Evolutionary conservation across 768 basidiomycete species (phyloP), one percentile per base, ranked within the genome.

Genomic region (Tricholoma sp.): DNA sequence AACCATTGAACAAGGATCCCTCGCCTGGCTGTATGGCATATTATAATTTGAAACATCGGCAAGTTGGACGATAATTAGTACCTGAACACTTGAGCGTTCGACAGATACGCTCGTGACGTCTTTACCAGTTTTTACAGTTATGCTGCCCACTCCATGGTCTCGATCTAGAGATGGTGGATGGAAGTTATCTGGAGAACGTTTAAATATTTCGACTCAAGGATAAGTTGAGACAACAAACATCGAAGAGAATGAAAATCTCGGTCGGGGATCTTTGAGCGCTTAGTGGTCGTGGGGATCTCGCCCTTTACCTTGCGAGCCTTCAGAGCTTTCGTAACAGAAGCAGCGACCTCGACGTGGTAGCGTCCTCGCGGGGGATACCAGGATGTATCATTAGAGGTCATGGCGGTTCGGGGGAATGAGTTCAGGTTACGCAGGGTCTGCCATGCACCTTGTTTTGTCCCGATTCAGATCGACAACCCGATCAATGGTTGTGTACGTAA

Each of bases 231-330:
- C 31, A 52, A 77, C 85, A 60, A 59, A 90, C 89, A 91, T 61
- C 86, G 78, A 63, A 91, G 81, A n/a, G 86, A 83, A 66, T 86
- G 88, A 69, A 89, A 88, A 61, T 89, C 85, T 53, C 80, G 77
- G 65, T 84, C 82, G 28, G 85, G 83, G 54, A 82, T 71, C 55
- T 76, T 76, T 36, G 76, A 68, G 67, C 78, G 70, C 62, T 75
- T 71, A 32, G 63, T 3, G 6, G 52, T 6, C 9, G 41, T 62
- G 74, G 66, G 29, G 69, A 69, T 70, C 1, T 74, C 72, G 28
- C 81, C 82, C 63, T 83, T 84, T 20, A 80, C 80, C 66, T 84
- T 87, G 63, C 88, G 83, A 9, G 85, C 82, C 66, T 84, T 89
- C 65, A 91, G 77, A 3, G 84, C 80, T 55, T 81, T 78, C n/a